Conservation (phyloP, 108 stramenopile genomes). For the Fistulifera pelliculosa region DNA sequence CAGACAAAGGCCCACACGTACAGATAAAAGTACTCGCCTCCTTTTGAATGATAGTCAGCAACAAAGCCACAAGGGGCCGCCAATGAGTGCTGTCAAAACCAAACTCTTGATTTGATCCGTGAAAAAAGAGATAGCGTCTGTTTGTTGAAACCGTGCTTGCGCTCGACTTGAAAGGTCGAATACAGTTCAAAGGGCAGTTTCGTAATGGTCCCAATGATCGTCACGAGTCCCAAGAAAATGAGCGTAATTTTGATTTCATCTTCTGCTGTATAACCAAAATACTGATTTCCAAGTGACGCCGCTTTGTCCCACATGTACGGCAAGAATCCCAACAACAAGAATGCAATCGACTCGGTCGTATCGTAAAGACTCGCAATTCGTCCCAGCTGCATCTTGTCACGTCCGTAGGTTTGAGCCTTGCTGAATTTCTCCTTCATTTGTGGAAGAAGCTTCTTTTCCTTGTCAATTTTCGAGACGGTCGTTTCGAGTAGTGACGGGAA, state of each 20-base stretch:
- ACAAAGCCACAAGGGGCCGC: conserved; percentile 81
- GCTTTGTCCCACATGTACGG: conserved; percentile 79
- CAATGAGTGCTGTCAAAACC: conserved; percentile 68
- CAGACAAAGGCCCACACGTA: conserved; percentile 95
- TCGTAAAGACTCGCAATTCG: conserved; percentile 68
- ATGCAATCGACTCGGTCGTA: conserved; percentile 48
- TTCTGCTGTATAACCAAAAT: conserved; percentile 39
- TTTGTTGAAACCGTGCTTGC: conserved; percentile 98
- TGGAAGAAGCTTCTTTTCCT: conserved; percentile 61
- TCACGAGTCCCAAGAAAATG: conserved; percentile 68
- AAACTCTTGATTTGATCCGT: conserved; percentile 89
- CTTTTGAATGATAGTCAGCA: conserved; percentile 79
- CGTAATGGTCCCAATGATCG: conserved; percentile 69
- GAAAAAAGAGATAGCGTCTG: conserved; percentile 74
- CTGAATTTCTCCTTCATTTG: conserved; percentile 81
- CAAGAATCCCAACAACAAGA: conserved; percentile 68
- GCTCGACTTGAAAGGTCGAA: conserved; percentile 91
- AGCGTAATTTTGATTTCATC: conserved; percentile 79
- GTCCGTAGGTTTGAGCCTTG: conserved; percentile 74
- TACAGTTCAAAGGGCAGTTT: conserved; percentile 81
- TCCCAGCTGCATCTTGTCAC: conserved; percentile 86
- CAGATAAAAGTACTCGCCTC: conserved; percentile 86
- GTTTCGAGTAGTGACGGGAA: conserved; percentile 56
- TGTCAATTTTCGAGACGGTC: conserved; percentile 64
- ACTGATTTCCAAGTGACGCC: conserved; percentile 19